Evolutionary conservation across 2,329 filamentous ascomycete species (phyloP).

Genomic region (Fusarium metavorans): DNA sequence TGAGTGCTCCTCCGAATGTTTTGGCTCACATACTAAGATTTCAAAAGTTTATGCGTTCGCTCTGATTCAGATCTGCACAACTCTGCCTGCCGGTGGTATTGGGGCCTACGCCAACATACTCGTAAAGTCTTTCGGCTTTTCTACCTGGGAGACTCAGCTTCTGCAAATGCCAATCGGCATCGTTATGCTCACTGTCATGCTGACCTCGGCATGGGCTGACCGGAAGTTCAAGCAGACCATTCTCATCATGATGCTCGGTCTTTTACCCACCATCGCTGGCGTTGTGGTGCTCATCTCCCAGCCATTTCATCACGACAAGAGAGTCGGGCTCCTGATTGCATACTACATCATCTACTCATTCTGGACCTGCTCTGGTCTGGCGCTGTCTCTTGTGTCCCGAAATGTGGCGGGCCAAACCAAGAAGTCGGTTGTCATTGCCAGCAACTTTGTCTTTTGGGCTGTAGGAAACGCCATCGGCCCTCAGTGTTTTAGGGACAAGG

Average conservation of each 20-base stretch:
- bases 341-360: conserved; percentile 83
- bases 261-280: conserved; percentile 75
- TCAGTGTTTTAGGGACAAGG: background rate
- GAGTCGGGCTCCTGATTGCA: conserved; percentile 75
- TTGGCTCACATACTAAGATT: background rate
- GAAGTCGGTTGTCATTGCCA: background rate
- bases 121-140: conserved; percentile 75
- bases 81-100: conserved; percentile 77
- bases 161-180: conserved; percentile 80
- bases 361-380: conserved; percentile 74
- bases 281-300: conserved; percentile 79
- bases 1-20: background rate
- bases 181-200: conserved; percentile 77
- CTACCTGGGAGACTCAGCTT: conserved; percentile 74
- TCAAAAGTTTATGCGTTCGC: conserved; percentile 66
- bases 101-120: conserved; percentile 81
- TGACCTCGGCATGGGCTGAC: conserved; percentile 74
- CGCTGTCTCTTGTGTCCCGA: conserved; percentile 57
- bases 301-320: conserved; percentile 67
- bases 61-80: conserved; percentile 76
- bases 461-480: background rate
- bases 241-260: conserved; percentile 67
- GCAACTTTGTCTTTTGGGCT: background rate
- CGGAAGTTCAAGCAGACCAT: conserved; percentile 76
- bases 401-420: background rate